Evolutionary conservation across 108 stramenopile species (phyloP), one percentile per base, ranked within the genome.

Genomic region (Discostella stelligeroides): DNA sequence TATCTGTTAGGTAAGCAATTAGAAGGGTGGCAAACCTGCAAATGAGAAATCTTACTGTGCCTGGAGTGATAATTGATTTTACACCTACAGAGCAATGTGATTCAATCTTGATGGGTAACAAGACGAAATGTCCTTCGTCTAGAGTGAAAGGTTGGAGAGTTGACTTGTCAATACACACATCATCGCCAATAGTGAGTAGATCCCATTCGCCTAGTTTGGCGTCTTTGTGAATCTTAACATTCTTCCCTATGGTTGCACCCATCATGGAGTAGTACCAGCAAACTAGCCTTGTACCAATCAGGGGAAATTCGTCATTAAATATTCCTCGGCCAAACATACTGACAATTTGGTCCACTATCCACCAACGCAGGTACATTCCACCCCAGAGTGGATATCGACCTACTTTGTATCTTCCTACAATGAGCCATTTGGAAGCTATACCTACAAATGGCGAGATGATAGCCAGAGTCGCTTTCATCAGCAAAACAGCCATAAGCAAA

Each of bases 191-290:
- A 10, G 45, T 66, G 6, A 89, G 69, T 14, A 89, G 66, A 60
- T 89, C 88, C 59, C 69, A 86, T 57, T 89, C 88, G 3, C 81
- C 88, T 37, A 89, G 70, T 15, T 89, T 83, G 0, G 85, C 84
- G 11, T 75, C 66, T 4, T 72, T 34, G 28, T 72, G 72, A 41
- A 89, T 86, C 30, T 63, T 58, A 8, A 73, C 85, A 17, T 65
- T 59, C 21, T 50, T 49, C 10, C 85, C 88, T 54, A 89, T 84
- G 13, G 71, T 80, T 12, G 88, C 88, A 27, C 88, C 88, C 14
- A 85, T 61, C 74, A 85, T 57, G 43, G 68, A 63, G 59, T 85
- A 85, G 21, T 59, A 60, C n/a, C n/a, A n/a, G n/a, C n/a, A n/a
- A n/a, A n/a, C n/a, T n/a, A n/a, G n/a, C n/a, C n/a, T n/a, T n/a